These are phyloP conservation scores for Aspergillus fijiensis DNA, from an alignment of 2,329 filamentous ascomycete species.

Conservation along the genomic window DNA sequence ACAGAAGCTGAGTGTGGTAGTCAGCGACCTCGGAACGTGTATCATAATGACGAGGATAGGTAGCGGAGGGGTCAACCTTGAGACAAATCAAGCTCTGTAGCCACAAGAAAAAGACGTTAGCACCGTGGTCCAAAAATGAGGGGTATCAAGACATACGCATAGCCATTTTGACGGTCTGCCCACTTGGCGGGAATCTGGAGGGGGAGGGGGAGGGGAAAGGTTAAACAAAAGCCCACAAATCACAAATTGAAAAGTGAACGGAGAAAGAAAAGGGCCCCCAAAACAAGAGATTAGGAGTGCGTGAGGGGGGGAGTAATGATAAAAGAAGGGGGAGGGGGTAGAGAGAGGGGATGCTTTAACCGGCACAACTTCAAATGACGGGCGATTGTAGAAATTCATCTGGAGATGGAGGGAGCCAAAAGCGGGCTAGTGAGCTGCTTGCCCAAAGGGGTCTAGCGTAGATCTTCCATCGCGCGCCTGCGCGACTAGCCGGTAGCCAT, in stretches of 20 bases:
- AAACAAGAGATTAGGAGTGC: constrained; percentile 16
- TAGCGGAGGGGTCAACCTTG: constrained; percentile 36
- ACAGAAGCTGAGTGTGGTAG: constrained; percentile 57
- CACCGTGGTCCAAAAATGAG: constrained; percentile 29
- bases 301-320: constrained; percentile 19
- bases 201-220: constrained; percentile 15
- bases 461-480: constrained; percentile 27
- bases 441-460: constrained; percentile 37
- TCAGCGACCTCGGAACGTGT: constrained; percentile 21
- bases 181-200: constrained; percentile 28
- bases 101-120: constrained; percentile 25
- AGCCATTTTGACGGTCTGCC: constrained; percentile 46
- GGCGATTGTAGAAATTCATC: constrained; percentile 32
- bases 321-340: constrained; percentile 26
- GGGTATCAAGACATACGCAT: constrained; percentile 47
- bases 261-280: constrained; percentile 8
- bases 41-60: neutral
- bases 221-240: constrained; percentile 5
- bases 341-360: constrained; percentile 10
- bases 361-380: constrained; percentile 14
- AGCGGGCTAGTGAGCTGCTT: constrained; percentile 42
- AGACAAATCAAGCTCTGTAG: constrained; percentile 49
- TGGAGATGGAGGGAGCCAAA: constrained; percentile 28
- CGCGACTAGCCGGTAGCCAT: constrained; percentile 26
- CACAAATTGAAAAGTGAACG: constrained; percentile 10